Conservation (phyloP, 2,329 filamentous ascomycete species). For the Trichoderma endophyticum region DNA sequence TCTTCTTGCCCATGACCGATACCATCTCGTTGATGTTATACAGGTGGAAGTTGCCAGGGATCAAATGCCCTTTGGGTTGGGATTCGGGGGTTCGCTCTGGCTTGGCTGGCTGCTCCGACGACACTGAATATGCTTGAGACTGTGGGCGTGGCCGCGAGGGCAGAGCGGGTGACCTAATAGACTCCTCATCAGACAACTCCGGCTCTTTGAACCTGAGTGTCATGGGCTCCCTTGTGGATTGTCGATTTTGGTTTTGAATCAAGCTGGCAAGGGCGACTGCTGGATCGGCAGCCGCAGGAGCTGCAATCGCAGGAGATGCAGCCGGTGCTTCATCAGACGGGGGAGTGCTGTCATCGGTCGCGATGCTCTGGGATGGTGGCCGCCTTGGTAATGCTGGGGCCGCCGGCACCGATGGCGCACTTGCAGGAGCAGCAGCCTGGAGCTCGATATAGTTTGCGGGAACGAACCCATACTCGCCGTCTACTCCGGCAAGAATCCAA, state of each 20-base stretch:
- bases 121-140: slow-evolving; percentile 4
- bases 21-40: slow-evolving; percentile 99
- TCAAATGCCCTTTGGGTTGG: slow-evolving; percentile 44
- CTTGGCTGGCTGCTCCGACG: slow-evolving; percentile 29
- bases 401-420: slow-evolving; percentile 35
- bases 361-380: slow-evolving; percentile 35
- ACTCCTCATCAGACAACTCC: slow-evolving; percentile 30
- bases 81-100: slow-evolving; percentile 34
- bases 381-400: slow-evolving; percentile 46
- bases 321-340: slow-evolving; percentile 36
- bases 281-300: slow-evolving; percentile 45
- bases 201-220: slow-evolving; percentile 27
- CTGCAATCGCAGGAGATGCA: slow-evolving; percentile 48
- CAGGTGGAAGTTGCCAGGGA: slow-evolving; percentile 82
- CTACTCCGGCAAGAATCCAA: slow-evolving; percentile 87
- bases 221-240: slow-evolving; percentile 27
- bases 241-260: slow-evolving; percentile 48
- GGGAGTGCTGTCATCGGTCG: background rate
- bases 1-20: slow-evolving; percentile 92
- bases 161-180: slow-evolving; percentile 37
- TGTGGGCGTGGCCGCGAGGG: slow-evolving; percentile 35
- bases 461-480: slow-evolving; percentile 87
- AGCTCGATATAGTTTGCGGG: slow-evolving; percentile 94
- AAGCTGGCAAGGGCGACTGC: slow-evolving; percentile 55
- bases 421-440: slow-evolving; percentile 44